A percentile compares a stretch with the other conserved stretches of the same genome.
Evolutionary conservation across 176 grass and related monocot genomes (phyloP).

Genomic region (Rhipidocladum racemiflorum): DNA sequence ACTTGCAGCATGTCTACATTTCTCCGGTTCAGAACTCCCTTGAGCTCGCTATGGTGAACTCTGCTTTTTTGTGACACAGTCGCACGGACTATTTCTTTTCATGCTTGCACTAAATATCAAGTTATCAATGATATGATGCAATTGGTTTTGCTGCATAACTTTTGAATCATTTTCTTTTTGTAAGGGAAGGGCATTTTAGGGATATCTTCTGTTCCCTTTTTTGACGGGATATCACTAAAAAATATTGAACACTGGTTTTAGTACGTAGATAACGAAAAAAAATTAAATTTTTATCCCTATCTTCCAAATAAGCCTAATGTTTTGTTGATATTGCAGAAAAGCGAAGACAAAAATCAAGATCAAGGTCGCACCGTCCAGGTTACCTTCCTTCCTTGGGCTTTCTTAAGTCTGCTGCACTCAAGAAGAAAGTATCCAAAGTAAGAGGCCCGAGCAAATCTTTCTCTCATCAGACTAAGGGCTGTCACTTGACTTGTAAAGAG

Average conservation of each 20-base stretch:
- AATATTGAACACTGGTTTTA: neutral
- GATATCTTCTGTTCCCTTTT: neutral
- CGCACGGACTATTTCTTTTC: neutral
- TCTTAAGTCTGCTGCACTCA: slow-evolving; percentile 55
- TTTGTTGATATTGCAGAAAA: slow-evolving; percentile 56
- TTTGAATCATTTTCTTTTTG: neutral
- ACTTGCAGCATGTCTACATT: neutral
- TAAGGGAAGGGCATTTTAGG: neutral
- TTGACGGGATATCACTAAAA: neutral
- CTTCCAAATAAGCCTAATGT: slow-evolving; percentile 2
- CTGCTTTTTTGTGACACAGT: neutral
- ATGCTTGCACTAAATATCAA: neutral
- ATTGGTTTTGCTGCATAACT: neutral
- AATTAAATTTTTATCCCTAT: neutral
- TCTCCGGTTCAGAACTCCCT: slow-evolving; percentile 1
- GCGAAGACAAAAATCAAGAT: slow-evolving; percentile 32
- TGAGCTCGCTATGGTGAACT: neutral
- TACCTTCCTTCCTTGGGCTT: slow-evolving; percentile 63
- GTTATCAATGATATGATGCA: neutral
- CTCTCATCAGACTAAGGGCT: neutral
- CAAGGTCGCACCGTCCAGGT: slow-evolving; percentile 1
- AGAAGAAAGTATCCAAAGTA: slow-evolving; percentile 51
- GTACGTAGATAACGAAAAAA: neutral
- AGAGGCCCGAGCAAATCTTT: slow-evolving; percentile 33
- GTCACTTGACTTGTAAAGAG: neutral